phyloP scores from a whole-genome alignment of 139 green algal genomes.

The Limnomonas spitsbergensis region DNA sequence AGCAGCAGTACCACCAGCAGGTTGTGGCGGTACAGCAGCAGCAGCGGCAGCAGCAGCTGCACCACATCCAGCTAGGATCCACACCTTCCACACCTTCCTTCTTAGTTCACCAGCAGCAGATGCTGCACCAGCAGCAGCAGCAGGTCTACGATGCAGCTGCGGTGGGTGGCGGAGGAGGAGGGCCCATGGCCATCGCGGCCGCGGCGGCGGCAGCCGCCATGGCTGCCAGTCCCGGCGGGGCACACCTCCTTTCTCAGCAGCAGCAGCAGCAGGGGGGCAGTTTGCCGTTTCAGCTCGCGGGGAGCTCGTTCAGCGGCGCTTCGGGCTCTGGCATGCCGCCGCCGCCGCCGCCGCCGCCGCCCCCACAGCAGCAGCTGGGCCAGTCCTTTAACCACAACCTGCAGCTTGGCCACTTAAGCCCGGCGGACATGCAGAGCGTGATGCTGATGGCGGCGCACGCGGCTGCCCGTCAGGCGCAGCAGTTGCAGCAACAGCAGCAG shows the following conservation, averaged over 20 bases:
- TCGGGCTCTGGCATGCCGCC: too few species aligned
- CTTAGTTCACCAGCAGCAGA: neutral
- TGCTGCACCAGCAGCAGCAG: slow-evolving; percentile 5
- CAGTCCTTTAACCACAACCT: neutral
- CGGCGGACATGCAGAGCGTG: slow-evolving; percentile 9
- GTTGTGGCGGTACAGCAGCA: neutral
- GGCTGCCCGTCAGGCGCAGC: neutral
- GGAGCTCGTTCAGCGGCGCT: too few species aligned
- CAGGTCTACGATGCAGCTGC: neutral
- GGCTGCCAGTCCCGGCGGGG: neutral
- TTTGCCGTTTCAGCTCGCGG: too few species aligned
- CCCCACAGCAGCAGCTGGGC: neutral
- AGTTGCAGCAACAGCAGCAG: slow-evolving; percentile 10
- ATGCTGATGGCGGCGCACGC: slow-evolving; percentile 8
- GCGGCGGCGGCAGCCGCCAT: too few species aligned
- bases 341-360: too few species aligned
- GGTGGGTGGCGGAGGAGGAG: neutral
- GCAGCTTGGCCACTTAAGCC: slow-evolving; percentile 10
- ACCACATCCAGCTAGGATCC: slow-evolving; percentile 10
- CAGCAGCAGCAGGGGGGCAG: neutral
- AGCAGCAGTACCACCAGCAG: slow-evolving; percentile 10
- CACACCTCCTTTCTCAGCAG: neutral
- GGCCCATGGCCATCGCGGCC: neutral
- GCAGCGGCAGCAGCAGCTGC: neutral
- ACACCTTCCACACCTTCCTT: slow-evolving; percentile 4